These are phyloP conservation scores for Boletellus ananas DNA, from an alignment of 768 basidiomycete species.

Conservation along the genomic window DNA sequence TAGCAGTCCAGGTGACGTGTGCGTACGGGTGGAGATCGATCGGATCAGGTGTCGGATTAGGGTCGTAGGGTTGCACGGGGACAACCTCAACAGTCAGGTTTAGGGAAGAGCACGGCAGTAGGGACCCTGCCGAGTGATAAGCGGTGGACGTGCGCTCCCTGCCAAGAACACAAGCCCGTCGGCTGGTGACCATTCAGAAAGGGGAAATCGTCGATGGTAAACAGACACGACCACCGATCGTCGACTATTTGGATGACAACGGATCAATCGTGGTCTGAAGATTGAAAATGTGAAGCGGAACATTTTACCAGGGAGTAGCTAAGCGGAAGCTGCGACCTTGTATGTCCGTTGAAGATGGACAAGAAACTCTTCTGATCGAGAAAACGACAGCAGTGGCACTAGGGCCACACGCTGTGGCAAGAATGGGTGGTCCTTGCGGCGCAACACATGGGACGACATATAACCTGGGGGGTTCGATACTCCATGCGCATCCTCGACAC, in stretches of 20 bases:
- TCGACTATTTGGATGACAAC: not conserved
- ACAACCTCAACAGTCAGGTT: not conserved
- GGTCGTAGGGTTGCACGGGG: not conserved
- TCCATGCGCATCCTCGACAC: not conserved
- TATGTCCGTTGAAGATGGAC: not conserved
- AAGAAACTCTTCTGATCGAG: not conserved
- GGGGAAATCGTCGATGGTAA: not conserved
- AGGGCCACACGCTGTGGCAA: not conserved
- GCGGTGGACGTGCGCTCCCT: not conserved
- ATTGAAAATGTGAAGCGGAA: not conserved
- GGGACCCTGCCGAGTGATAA: not conserved
- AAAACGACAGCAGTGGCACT: not conserved
- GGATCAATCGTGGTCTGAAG: not conserved
- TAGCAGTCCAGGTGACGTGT: constrained; percentile 10
- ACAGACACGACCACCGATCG: not conserved
- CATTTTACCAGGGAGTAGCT: not conserved
- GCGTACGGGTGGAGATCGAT: constrained; percentile 14
- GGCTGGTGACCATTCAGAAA: not conserved
- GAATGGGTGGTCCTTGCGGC: not conserved
- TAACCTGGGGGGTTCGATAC: not conserved
- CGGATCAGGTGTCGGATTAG: constrained; percentile 13
- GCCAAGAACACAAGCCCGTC: not conserved
- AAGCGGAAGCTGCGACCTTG: not conserved
- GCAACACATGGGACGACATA: not conserved
- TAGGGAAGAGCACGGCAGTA: not conserved